phyloP scores from a whole-genome alignment of 139 green algal species.

The Closterium sp. region DNA sequence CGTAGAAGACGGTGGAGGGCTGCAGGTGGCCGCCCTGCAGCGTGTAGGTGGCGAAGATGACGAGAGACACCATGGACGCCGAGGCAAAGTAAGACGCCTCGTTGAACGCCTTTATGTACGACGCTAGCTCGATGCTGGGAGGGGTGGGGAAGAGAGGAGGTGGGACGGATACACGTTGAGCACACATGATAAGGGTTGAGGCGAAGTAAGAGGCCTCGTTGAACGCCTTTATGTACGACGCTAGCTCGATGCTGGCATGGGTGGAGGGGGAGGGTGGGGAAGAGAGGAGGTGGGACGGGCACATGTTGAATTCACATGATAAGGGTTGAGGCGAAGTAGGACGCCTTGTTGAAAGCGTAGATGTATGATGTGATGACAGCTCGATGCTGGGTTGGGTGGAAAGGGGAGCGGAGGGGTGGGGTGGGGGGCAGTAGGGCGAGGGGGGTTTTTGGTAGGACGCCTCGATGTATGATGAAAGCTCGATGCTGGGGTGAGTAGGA shows the following conservation, averaged over 20 bases:
- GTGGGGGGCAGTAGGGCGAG: no score
- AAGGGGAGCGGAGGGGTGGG: not conserved
- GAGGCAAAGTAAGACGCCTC: conserved; percentile 17
- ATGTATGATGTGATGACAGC: not conserved
- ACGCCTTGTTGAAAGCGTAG: not conserved
- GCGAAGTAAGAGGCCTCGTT: conserved; percentile 28
- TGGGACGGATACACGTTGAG: not conserved
- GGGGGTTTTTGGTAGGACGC: no score
- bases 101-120: conserved; percentile 32
- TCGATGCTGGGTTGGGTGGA: not conserved
- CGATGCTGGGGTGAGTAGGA: not conserved
- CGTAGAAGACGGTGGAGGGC: conserved; percentile 30
- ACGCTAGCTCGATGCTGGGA: not conserved
- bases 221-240: conserved; percentile 21
- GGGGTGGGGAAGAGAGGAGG: not conserved
- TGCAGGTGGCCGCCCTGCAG: conserved; percentile 2
- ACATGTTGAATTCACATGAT: no score
- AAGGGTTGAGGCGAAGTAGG: not conserved
- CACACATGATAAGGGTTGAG: no score
- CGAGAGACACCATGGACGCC: not conserved
- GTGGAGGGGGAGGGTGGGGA: no score
- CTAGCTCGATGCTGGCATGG: not conserved
- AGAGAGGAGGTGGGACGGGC: not conserved
- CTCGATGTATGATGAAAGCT: not conserved
- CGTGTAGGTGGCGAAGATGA: conserved; percentile 24